Percentiles rank a stretch among this genome's conserved stretches.
Conservation (phyloP, 345 rosid species). For the Populus tremula region DNA sequence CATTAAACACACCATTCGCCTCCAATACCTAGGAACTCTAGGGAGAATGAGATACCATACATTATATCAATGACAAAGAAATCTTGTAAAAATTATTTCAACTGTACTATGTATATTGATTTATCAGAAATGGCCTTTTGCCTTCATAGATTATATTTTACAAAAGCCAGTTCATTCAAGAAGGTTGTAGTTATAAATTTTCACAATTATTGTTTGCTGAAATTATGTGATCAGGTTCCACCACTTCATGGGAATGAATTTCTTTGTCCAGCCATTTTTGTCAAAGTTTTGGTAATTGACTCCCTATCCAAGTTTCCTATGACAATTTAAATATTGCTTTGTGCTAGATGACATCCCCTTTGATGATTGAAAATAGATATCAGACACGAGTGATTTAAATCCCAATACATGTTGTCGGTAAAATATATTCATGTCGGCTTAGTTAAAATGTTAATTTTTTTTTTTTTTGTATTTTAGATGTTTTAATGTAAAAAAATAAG, state of each 20-base stretch:
- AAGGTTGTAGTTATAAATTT: too few species aligned
- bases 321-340: not conserved
- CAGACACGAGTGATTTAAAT: not conserved
- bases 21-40: not conserved
- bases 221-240: not conserved
- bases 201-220: too few species aligned
- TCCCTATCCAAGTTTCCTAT: not conserved
- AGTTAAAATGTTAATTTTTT: too few species aligned
- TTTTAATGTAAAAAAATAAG: too few species aligned
- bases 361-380: not conserved
- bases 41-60: not conserved
- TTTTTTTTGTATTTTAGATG: too few species aligned
- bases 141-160: not conserved
- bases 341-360: not conserved
- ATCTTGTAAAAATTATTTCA: not conserved
- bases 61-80: not conserved
- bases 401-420: not conserved
- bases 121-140: not conserved
- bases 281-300: not conserved
- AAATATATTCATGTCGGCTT: not conserved
- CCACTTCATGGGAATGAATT: not conserved
- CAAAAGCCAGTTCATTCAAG: not conserved
- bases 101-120: not conserved
- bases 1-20: not conserved
- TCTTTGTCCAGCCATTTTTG: not conserved